A percentile compares a stretch with the other conserved stretches of the same genome.
phyloP scores from a whole-genome alignment of 2,329 filamentous ascomycete genomes.

The Apiospora saccharicola region DNA sequence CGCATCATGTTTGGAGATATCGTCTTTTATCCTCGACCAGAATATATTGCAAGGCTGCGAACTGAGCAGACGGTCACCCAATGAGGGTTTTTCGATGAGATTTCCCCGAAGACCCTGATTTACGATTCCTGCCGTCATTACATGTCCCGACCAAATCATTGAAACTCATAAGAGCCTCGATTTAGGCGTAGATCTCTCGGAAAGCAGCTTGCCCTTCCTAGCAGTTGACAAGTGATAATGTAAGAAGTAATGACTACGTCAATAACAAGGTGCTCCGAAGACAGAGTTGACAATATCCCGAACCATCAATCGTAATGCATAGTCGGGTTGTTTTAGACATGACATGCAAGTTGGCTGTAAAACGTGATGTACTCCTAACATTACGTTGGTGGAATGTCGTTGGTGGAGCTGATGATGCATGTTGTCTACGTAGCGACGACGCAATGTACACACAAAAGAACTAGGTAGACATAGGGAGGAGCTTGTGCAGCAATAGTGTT shows the following conservation, averaged over 20 bases:
- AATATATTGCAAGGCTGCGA: too few relatives aligned
- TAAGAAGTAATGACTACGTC: background rate
- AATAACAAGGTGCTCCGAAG: background rate
- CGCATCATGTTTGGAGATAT: background rate
- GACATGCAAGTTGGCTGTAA: background rate
- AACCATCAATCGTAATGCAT: background rate
- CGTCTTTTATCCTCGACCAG: too few relatives aligned
- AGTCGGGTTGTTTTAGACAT: background rate
- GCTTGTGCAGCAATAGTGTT: background rate
- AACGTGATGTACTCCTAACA: background rate
- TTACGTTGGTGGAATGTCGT: background rate
- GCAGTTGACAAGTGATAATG: background rate
- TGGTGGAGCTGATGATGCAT: conserved; percentile 6
- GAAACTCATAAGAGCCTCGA: background rate
- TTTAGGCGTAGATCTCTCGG: background rate
- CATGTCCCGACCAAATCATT: background rate
- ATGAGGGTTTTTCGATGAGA: background rate
- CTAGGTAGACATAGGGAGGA: background rate
- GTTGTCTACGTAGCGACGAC: background rate
- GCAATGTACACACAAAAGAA: background rate
- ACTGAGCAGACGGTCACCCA: background rate
- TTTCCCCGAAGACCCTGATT: background rate
- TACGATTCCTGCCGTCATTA: background rate
- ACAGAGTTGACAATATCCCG: background rate
- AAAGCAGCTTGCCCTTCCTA: background rate